Percentiles rank a stretch among this genome's conserved stretches.
These are phyloP conservation scores for Cyberlindnera mississippiensis DNA, from an alignment of 805 yeast genomes.

Conservation along the genomic window DNA sequence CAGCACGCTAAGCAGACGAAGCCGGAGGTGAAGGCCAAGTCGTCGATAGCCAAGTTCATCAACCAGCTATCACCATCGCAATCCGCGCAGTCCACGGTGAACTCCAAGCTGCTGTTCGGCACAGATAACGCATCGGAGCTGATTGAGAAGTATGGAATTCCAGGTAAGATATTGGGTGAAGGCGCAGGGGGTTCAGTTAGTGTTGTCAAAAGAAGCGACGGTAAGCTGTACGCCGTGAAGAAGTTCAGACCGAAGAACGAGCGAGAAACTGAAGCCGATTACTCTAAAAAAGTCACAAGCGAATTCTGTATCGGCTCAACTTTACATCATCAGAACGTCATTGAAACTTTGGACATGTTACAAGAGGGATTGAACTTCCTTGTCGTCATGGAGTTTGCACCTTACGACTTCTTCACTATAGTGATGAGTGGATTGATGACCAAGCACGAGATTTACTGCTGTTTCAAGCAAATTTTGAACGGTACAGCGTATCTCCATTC, in stretches of 20 bases:
- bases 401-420: slow-evolving; percentile 85
- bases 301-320: slow-evolving; percentile 82
- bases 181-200: slow-evolving; percentile 97
- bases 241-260: slow-evolving; percentile 67
- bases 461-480: slow-evolving; percentile 71
- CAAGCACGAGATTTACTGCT: slow-evolving; percentile 67
- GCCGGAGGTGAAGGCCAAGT: slow-evolving; percentile 8
- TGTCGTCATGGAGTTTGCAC: slow-evolving; percentile 91
- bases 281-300: slow-evolving; percentile 71
- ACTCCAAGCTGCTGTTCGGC: slow-evolving; percentile 34
- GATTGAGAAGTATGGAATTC: slow-evolving; percentile 65
- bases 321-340: slow-evolving; percentile 72
- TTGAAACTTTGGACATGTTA: slow-evolving; percentile 76
- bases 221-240: slow-evolving; percentile 76
- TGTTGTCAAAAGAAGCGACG: slow-evolving; percentile 59
- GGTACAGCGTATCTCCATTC: slow-evolving; percentile 77
- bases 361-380: slow-evolving; percentile 59
- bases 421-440: slow-evolving; percentile 87
- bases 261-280: slow-evolving; percentile 63
- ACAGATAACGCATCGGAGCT: slow-evolving; percentile 37
- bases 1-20: slow-evolving; percentile 6
- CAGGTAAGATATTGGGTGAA: slow-evolving; percentile 74
- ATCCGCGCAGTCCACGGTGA: slow-evolving; percentile 11
- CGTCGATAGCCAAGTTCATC: slow-evolving; percentile 23
- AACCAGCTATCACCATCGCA: slow-evolving; percentile 24